A percentile compares a stretch with the other conserved stretches of the same genome.
Evolutionary conservation across 2,329 filamentous ascomycete genomes (phyloP).

Genomic region (Verruconis gallopava): DNA sequence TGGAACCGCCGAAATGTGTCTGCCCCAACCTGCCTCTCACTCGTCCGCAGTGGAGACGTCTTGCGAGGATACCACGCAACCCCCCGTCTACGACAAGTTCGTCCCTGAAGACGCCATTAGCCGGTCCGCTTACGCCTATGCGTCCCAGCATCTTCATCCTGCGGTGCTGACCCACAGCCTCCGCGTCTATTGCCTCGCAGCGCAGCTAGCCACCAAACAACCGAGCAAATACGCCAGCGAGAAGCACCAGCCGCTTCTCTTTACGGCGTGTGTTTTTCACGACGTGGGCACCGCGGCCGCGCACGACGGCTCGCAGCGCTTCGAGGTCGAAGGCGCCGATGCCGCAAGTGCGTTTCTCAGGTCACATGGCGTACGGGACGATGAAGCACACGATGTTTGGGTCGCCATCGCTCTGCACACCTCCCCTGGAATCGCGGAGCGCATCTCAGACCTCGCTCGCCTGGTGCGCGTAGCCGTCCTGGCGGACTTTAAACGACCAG

Average conservation of each 20-base stretch:
- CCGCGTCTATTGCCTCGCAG: conserved; percentile 1
- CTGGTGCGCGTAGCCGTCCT: conserved; percentile 26
- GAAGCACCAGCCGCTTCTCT: conserved; percentile 1
- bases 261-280: conserved; percentile 6
- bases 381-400: conserved; percentile 30
- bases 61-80: no score
- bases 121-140: not conserved
- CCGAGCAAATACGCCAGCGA: not conserved
- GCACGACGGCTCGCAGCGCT: conserved; percentile 23
- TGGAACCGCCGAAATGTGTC: no score
- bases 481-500: conserved; percentile 26
- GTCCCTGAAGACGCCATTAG: no score
- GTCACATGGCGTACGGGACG: conserved; percentile 14
- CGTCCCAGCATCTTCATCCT: not conserved
- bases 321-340: conserved; percentile 34
- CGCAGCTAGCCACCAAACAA: not conserved
- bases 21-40: no score
- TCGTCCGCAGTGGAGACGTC: no score
- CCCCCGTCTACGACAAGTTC: no score
- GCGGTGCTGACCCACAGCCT: conserved; percentile 3
- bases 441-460: conserved; percentile 26
- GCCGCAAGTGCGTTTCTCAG: conserved; percentile 24
- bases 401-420: conserved; percentile 33
- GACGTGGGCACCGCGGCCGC: conserved; percentile 1
- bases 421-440: conserved; percentile 31